Percentiles rank a stretch among this genome's conserved stretches.
phyloP scores from a whole-genome alignment of 805 yeast species.

The Metschnikowia matae region DNA sequence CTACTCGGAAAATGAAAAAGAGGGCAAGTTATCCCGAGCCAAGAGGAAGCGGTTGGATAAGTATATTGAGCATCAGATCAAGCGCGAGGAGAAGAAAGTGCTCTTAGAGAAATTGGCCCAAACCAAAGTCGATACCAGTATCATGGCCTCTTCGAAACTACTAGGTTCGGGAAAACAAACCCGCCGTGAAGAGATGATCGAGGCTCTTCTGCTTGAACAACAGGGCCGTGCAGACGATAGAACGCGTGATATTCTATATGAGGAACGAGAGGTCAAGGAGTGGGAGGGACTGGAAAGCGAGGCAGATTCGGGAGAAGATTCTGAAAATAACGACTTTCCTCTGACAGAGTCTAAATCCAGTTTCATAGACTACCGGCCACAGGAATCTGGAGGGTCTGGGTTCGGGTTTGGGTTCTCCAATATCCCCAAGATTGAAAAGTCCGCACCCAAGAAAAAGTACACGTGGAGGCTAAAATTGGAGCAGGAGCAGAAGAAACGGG shows the following conservation, averaged over 20 bases:
- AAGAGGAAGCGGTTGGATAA: constrained; percentile 82
- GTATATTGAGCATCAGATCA: constrained; percentile 85
- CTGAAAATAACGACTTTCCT: not conserved
- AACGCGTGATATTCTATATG: constrained; percentile 62
- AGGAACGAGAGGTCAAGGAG: constrained; percentile 58
- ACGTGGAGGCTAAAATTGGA: constrained; percentile 59
- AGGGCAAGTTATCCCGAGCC: constrained; percentile 63
- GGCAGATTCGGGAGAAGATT: not conserved
- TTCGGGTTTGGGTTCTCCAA: constrained; percentile 67
- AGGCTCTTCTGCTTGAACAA: constrained; percentile 67
- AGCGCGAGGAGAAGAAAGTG: constrained; percentile 80
- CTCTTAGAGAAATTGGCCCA: constrained; percentile 68
- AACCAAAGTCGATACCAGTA: constrained; percentile 65
- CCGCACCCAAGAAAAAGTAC: constrained; percentile 45
- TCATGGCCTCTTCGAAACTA: constrained; percentile 67
- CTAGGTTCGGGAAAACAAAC: constrained; percentile 75
- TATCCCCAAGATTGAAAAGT: constrained; percentile 43
- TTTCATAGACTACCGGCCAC: constrained; percentile 71
- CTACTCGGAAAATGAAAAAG: constrained; percentile 51
- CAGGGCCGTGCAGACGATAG: constrained; percentile 66
- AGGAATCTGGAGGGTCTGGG: constrained; percentile 56
- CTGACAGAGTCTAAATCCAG: constrained; percentile 21
- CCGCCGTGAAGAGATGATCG: constrained; percentile 62
- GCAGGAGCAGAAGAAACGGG: constrained; percentile 34
- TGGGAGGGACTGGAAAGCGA: constrained; percentile 40